Percentiles rank a stretch among this genome's conserved stretches.
Evolutionary conservation across 2,329 filamentous ascomycete species (phyloP).

Genomic region (Ophiostoma triangulosporum): DNA sequence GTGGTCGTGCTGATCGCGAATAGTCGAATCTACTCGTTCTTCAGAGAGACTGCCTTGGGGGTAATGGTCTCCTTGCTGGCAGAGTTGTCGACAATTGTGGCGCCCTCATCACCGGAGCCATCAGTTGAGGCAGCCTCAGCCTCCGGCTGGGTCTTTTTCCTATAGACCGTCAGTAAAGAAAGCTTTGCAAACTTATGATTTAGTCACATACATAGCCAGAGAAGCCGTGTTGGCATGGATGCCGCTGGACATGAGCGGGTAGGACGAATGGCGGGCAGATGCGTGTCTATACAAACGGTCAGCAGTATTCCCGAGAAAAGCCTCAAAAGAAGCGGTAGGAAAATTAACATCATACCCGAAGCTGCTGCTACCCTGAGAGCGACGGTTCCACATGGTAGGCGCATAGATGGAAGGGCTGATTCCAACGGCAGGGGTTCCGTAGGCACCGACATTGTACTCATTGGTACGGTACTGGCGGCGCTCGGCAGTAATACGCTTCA

Average conservation of each 20-base stretch:
- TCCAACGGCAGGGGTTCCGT: slow-evolving; percentile 48
- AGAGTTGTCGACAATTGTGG: slow-evolving; percentile 38
- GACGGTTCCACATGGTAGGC: slow-evolving; percentile 25
- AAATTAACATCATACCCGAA: slow-evolving; percentile 14
- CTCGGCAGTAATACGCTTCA: slow-evolving; percentile 92
- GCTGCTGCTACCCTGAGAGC: slow-evolving; percentile 12
- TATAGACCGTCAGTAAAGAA: slow-evolving; percentile 1
- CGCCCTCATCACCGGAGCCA: slow-evolving; percentile 35
- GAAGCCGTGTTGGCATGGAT: background rate
- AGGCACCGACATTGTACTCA: slow-evolving; percentile 73
- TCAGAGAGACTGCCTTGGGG: slow-evolving; percentile 3
- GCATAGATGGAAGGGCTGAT: slow-evolving; percentile 36
- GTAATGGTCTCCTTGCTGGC: slow-evolving; percentile 18
- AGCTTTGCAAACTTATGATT: background rate
- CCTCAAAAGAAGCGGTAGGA: background rate
- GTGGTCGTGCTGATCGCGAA: background rate
- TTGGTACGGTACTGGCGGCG: slow-evolving; percentile 91
- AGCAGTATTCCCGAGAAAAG: background rate
- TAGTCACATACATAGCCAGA: background rate
- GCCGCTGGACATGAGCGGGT: background rate
- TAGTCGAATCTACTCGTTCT: background rate
- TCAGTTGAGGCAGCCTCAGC: slow-evolving; percentile 29
- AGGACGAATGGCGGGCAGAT: slow-evolving; percentile 1
- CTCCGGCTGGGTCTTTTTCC: slow-evolving; percentile 28
- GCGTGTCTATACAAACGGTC: background rate